A percentile compares a stretch with the other conserved stretches of the same genome.
These are phyloP conservation scores for Quercus phellos DNA, from an alignment of 331 rosid species.

Conservation along the genomic window DNA sequence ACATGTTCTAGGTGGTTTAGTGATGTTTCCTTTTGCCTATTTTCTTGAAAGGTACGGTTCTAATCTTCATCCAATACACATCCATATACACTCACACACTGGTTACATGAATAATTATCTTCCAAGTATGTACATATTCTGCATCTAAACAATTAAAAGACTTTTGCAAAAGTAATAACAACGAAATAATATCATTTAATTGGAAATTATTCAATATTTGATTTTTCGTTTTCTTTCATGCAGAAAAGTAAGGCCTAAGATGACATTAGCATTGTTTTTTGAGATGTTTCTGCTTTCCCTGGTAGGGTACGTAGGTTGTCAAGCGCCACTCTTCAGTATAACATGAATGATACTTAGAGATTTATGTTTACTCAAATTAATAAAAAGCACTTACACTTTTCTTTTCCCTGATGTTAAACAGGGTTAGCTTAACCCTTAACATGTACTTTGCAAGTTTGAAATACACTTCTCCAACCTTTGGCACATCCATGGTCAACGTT, in stretches of 20 bases:
- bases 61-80: neutral
- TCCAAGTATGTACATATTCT: too few relatives aligned
- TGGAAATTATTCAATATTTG: neutral
- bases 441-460: constrained; percentile 67
- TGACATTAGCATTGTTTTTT: constrained; percentile 49
- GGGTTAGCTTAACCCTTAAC: constrained; percentile 50
- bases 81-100: neutral
- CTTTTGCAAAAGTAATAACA: too few relatives aligned
- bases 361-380: neutral
- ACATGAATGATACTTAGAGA: neutral
- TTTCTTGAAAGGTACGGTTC: constrained; percentile 38
- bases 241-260: constrained; percentile 63
- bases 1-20: constrained; percentile 30
- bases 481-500: constrained; percentile 54
- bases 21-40: constrained; percentile 43
- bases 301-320: constrained; percentile 51
- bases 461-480: constrained; percentile 69
- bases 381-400: neutral
- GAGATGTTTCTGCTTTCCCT: constrained; percentile 73
- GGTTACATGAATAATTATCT: too few relatives aligned
- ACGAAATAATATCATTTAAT: too few relatives aligned
- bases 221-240: constrained; percentile 5
- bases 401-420: constrained; percentile 12
- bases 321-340: neutral
- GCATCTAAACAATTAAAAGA: too few relatives aligned